These are phyloP conservation scores for Rhododendron williamsianum DNA, from an alignment of 148 eudicot genomes.

Conservation along the genomic window DNA sequence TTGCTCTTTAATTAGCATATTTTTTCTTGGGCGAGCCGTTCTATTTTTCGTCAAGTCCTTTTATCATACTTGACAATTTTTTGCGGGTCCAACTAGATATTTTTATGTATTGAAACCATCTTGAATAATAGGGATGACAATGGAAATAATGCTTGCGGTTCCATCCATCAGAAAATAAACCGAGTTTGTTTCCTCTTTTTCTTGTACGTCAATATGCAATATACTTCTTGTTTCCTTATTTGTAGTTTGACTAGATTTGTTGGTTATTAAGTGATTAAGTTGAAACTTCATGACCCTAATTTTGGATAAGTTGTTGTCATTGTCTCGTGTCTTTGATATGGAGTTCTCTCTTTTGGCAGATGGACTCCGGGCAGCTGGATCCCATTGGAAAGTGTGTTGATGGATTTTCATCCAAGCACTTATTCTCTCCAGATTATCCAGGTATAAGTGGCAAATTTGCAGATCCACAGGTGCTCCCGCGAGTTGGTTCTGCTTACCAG, in stretches of 20 bases:
- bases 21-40: neutral
- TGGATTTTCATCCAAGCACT: constrained; percentile 12
- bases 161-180: neutral
- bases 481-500: constrained; percentile 29
- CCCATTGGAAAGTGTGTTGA: neutral
- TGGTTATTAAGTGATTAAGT: neutral
- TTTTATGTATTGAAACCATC: neutral
- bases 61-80: neutral
- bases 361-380: constrained; percentile 13
- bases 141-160: neutral
- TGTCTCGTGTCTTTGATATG: constrained; percentile 1
- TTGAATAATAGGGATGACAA: neutral
- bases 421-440: constrained; percentile 6
- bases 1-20: neutral
- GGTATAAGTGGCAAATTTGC: constrained; percentile 14
- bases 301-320: neutral
- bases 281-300: neutral
- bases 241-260: neutral
- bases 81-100: neutral
- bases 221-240: neutral
- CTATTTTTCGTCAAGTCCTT: neutral
- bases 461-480: constrained; percentile 12
- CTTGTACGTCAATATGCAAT: neutral
- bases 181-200: neutral
- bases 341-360: constrained; percentile 14